phyloP scores from a whole-genome alignment of 257 asterid species.

The Sherardia arvensis region DNA sequence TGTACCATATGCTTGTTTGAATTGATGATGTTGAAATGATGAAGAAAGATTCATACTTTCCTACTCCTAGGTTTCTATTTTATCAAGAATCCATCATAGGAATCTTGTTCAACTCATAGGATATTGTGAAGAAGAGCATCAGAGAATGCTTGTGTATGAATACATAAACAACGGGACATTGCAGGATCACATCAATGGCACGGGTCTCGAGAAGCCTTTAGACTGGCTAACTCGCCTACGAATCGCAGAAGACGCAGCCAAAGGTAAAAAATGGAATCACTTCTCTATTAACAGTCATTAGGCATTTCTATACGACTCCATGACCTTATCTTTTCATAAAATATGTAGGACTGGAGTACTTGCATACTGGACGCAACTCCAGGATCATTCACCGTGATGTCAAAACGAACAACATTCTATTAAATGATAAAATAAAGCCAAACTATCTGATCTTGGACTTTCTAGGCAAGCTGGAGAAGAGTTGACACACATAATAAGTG shows the following conservation, averaged over 20 bases:
- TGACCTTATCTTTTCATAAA: constrained; percentile 7
- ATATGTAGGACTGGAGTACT: constrained; percentile 71
- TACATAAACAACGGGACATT: constrained; percentile 98
- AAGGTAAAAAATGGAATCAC: constrained; percentile 41
- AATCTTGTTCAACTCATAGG: constrained; percentile 94
- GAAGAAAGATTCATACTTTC: not conserved
- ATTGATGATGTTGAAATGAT: not conserved
- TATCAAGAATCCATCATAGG: constrained; percentile 95
- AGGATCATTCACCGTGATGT: constrained; percentile 93
- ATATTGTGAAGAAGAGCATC: constrained; percentile 85
- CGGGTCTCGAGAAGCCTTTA: constrained; percentile 62
- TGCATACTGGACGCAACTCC: constrained; percentile 98
- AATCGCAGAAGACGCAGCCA: constrained; percentile 94
- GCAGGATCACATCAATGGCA: constrained; percentile 77
- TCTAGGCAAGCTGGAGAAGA: constrained; percentile 98
- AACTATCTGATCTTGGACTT: constrained; percentile 94
- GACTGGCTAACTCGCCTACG: constrained; percentile 86
- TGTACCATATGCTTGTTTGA: too few relatives aligned
- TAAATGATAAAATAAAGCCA: constrained; percentile 85
- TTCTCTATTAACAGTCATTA: not conserved
- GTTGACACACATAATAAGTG: constrained; percentile 78
- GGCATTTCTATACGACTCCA: not conserved
- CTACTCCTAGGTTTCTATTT: constrained; percentile 70
- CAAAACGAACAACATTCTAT: constrained; percentile 84
- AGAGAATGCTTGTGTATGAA: constrained; percentile 87